Evolutionary conservation across 1,284 basidiomycete genomes (phyloP), one percentile per base, ranked within the genome.

Genomic region (Clitocybe nebularis): DNA sequence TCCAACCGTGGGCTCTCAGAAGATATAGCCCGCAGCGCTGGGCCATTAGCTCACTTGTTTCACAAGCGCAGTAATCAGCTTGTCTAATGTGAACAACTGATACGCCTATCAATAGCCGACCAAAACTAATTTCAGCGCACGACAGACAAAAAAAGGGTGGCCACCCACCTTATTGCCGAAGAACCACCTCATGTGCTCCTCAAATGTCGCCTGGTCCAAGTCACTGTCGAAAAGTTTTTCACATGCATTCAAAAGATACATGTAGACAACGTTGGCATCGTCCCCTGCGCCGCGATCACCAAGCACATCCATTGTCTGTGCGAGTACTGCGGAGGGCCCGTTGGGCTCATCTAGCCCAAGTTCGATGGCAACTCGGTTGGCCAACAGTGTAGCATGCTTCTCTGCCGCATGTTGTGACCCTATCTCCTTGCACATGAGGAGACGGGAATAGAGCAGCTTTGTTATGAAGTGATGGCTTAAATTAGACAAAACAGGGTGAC

Each of bases 171-270:
- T 89, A 51, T 85, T 94, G 23, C 93, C 91, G 70, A 95, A 98
- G 77, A 99, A 94, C 79, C 90, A 92, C 46, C 96, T 73, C 75
- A 96, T 83, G 55, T 92, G 89, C 61, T 99, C 95, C 62, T 99
- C 96, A 58, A 93, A 98, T 13, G 84, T 82, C 21, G 76, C 70
- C 57, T 87, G 88, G 64, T 98, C 95, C 49, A 98, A 74, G 58
- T 98, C 93, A 47, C 80, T 86, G 56, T 93, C 91, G 58, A 98
- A 98, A 37, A 96, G 64, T 69, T 91, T 90, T 66, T 96, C 93
- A 60, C 89, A 90, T n/a, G 92, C 84, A 48, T 88, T 90, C 33
- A 98, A 72, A 35, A 96, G 74, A 57, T 94, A 93, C 65, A 83
- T 74, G 67, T 98, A 98, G 50, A 92, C 84, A 61, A 84, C 72